These are phyloP conservation scores for Apiotrichum akiyoshidainum DNA, from an alignment of 1,284 basidiomycete species.

Conservation along the genomic window DNA sequence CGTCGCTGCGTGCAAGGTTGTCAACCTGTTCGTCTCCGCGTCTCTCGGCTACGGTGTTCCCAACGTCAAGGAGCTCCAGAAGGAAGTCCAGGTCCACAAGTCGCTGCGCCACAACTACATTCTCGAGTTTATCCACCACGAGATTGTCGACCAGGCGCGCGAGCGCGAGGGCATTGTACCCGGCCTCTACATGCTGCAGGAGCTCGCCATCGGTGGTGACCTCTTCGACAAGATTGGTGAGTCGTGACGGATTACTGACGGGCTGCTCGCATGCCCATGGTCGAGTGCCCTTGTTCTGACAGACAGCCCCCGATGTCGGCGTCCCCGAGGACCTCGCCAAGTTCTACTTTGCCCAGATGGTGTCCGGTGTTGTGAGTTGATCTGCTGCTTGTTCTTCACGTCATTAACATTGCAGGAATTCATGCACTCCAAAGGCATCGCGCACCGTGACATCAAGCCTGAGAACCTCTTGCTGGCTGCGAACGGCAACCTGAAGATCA, in stretches of 20 bases:
- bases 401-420: conserved; percentile 57
- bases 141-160: conserved; percentile 68
- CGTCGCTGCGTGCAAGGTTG: conserved; percentile 80
- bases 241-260: conserved; percentile 24
- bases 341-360: conserved; percentile 85
- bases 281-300: no score
- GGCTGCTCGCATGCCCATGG: no score
- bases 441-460: conserved; percentile 93
- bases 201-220: conserved; percentile 89
- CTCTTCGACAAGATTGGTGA: conserved; percentile 96
- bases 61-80: conserved; percentile 72
- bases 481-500: conserved; percentile 76
- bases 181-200: conserved; percentile 87
- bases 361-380: conserved; percentile 62
- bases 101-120: conserved; percentile 77
- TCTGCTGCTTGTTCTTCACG: not conserved
- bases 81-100: conserved; percentile 88
- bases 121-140: conserved; percentile 76
- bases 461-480: conserved; percentile 85
- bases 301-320: conserved; percentile 76
- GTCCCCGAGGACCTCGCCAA: conserved; percentile 84
- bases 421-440: conserved; percentile 86
- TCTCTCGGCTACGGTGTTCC: conserved; percentile 35
- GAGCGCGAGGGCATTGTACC: conserved; percentile 56
- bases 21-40: conserved; percentile 55